Evolutionary conservation across 2,329 filamentous ascomycete species (phyloP), one percentile per base, ranked within the genome.

Genomic region (Rutstroemia sp.): DNA sequence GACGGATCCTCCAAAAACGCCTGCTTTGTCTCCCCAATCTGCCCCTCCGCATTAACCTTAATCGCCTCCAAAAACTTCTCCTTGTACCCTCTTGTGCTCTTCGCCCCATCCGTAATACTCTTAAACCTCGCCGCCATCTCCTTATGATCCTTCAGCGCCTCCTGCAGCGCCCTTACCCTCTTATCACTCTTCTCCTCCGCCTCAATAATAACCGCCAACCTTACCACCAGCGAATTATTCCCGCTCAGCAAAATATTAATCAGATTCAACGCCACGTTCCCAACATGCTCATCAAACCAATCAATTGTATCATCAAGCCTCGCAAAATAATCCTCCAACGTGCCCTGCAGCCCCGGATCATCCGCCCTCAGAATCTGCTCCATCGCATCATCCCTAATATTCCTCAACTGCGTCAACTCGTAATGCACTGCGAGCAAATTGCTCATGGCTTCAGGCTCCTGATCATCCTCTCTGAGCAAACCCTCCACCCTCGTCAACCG

Each of bases 101-200:
- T 95, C 21, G 92, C 90, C 1, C 92, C 92, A 62, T 92, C 88
- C 9, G 92, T 92, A 73, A 99, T 96, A 65, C 90, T 92, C 74
- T 96, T 92, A 76, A 99, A 96, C 52, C 92, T 82, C 48, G 86
- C 86, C 9, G 92, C 94, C 69, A 99, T 87, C 70, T 97, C 92
- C 70, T 92, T 91, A 72, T 97, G 95, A 68, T 97, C 92, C 67
- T 90, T 90, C 70, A 97, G 85, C 0, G 94, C 95, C 66, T 97
- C 92, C 69, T 96, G 92, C 61, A 99, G 76, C 2, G 94, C 94
- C 68, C 88, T 80, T 25, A 96, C 90, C 63, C 92, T 88, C 72
- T 90, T 88, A 71, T 99, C 94, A 67, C 92, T 96, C 78, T 92
- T 94, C 76, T 99, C 94, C 72, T 99, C 94, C 34, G 92, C 91